Percentiles rank a stretch among this genome's conserved stretches.
phyloP scores from a whole-genome alignment of 164 flowering plant genomes.

The Dillenia suffruticosa region DNA sequence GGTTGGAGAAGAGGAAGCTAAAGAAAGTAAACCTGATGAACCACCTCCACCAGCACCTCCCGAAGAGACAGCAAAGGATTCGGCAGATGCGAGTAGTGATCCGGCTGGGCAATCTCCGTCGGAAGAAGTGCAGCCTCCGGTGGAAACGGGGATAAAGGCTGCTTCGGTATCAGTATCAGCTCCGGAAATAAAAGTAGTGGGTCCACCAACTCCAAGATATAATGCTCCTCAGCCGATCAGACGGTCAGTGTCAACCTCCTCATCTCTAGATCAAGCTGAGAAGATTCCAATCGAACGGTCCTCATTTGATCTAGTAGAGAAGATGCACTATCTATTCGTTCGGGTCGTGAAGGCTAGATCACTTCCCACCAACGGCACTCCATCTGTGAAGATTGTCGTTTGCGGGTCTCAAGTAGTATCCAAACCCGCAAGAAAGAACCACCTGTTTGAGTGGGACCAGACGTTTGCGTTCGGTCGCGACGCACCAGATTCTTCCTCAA shows the following conservation, averaged over 20 bases:
- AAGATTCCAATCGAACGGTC: constrained; percentile 39
- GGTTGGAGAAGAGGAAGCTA: constrained; percentile 3
- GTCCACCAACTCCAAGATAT: constrained; percentile 4
- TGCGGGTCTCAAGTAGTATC: constrained; percentile 40
- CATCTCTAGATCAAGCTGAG: constrained; percentile 29
- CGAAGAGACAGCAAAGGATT: constrained; percentile 1
- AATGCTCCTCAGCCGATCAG: constrained; percentile 35
- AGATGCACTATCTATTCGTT: constrained; percentile 86
- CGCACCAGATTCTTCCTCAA: constrained; percentile 46
- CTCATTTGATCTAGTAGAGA: constrained; percentile 81
- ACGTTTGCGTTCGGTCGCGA: constrained; percentile 72
- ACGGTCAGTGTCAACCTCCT: constrained; percentile 21
- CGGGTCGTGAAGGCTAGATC: constrained; percentile 69
- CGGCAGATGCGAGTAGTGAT: constrained; percentile 6
- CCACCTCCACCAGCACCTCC: constrained; percentile 12
- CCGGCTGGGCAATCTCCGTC: constrained; percentile 17
- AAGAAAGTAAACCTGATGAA: constrained; percentile 4
- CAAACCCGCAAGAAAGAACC: constrained; percentile 51
- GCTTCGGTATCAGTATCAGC: constrained; percentile 13
- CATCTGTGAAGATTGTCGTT: constrained; percentile 51
- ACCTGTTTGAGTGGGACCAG: constrained; percentile 78
- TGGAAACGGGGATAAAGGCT: constrained; percentile 4
- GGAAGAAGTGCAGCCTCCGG: not conserved
- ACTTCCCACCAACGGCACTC: constrained; percentile 49
- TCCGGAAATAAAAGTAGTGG: constrained; percentile 9